These are phyloP conservation scores for Spongospora subterranea DNA, from an alignment of 208 protist genomes.

Conservation along the genomic window DNA sequence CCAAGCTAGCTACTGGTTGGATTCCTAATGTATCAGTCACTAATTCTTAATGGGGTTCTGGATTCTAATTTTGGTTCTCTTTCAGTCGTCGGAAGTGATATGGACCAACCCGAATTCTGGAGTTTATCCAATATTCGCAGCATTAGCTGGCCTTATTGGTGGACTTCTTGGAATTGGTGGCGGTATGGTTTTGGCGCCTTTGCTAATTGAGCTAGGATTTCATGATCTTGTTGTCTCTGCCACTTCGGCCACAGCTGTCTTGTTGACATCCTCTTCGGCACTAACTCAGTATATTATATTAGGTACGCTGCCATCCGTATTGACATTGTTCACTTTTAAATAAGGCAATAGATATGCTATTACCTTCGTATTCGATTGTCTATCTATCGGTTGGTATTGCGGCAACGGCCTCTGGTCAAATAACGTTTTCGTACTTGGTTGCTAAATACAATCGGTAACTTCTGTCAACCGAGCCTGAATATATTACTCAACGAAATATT, in stretches of 20 bases:
- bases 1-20: not conserved
- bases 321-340: not conserved
- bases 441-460: not conserved
- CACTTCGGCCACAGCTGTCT: conserved; percentile 61
- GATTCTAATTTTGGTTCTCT: too few species aligned
- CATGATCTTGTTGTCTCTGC: conserved; percentile 59
- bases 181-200: conserved; percentile 60
- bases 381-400: not conserved
- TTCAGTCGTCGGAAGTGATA: not conserved
- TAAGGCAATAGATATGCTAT: not conserved
- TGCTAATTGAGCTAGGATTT: conserved; percentile 56
- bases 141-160: not conserved
- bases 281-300: not conserved
- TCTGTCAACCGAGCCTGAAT: not conserved
- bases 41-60: too few species aligned
- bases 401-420: not conserved
- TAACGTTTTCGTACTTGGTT: conserved; percentile 11
- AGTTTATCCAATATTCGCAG: not conserved
- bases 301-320: not conserved
- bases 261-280: not conserved
- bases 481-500: not conserved
- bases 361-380: not conserved
- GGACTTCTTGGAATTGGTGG: conserved; percentile 21
- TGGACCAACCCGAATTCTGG: not conserved
- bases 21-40: not conserved